Evolutionary conservation across 768 basidiomycete genomes (phyloP), one percentile per base, ranked within the genome.

Genomic region (Amylocystis lapponica): DNA sequence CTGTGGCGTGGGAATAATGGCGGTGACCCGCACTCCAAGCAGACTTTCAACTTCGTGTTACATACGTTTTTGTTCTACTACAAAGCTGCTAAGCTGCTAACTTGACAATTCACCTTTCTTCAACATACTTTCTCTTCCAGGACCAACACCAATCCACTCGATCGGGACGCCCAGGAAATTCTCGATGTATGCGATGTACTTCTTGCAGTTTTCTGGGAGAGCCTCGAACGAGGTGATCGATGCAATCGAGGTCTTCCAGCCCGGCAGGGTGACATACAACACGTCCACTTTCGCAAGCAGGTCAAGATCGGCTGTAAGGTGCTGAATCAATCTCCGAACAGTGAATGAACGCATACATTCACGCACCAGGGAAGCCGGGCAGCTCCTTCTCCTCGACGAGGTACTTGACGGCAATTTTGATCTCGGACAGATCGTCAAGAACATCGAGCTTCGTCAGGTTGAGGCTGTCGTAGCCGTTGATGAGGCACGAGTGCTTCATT

Each of bases 401-500:
- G 66, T 99, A 98, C 57, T 78, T 81, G 43, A 88, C 75, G 3
- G 74, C 95, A 17, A 99, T 74, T 65, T 93, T 87, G 70, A 99
- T 87, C 67, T 94, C 88, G 0, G 75, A 61, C 17, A 99, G 72
- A 21, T 72, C 68, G 56, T 97, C 94, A 37, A 99, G 74, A 13
- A 99, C 72, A 56, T 99, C 96, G 36, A 99, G 79, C 63, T 99
- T 99, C 37, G 96, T 99, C 52, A 99, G 74, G 66, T 99, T 99
- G 49, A 98, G 70, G 35, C 66, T 61, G 57, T 95, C 91, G 64
- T 98, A 99, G 27, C 96, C 96, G 63, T 99, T 99, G 75, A 99
- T 90, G 49, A 89, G 66, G 59, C 72, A 80, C 6, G 95, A 98
- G 65, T 97, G 84, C 62, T 81, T 84, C 72, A 99, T 76, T 31